A percentile compares a stretch with the other conserved stretches of the same genome.
These are phyloP conservation scores for Centella asiatica DNA, from an alignment of 129 eudicot species.

Conservation along the genomic window DNA sequence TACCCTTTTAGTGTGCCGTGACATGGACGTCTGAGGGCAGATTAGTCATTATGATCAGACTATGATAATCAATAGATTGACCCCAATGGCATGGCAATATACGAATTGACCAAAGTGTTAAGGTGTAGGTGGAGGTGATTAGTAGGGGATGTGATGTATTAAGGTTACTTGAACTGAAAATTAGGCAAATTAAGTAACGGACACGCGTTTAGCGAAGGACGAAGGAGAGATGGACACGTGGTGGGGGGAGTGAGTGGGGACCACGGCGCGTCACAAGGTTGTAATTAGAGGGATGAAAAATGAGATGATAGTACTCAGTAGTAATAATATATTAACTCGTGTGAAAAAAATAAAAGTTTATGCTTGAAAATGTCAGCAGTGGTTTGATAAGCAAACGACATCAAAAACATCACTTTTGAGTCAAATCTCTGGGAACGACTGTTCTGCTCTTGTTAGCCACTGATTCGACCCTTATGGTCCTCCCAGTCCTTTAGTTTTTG, in stretches of 20 bases:
- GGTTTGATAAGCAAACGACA: constrained; percentile 13
- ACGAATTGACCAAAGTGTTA: too few relatives aligned
- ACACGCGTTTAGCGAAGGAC: constrained; percentile 4
- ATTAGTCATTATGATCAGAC: constrained; percentile 6
- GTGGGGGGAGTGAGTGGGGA: constrained; percentile 16
- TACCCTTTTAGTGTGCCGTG: neutral
- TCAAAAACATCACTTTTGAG: constrained; percentile 8
- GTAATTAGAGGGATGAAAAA: neutral
- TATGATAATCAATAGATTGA: neutral
- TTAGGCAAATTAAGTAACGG: constrained; percentile 30
- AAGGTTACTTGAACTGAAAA: constrained; percentile 17
- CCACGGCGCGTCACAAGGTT: constrained; percentile 18
- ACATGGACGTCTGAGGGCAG: neutral
- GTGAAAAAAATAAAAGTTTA: neutral
- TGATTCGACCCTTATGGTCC: neutral
- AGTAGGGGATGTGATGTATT: constrained; percentile 16
- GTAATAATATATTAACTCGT: neutral
- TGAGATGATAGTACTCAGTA: neutral
- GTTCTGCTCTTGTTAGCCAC: constrained; percentile 8
- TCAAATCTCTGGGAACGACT: constrained; percentile 3
- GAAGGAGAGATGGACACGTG: constrained; percentile 25
- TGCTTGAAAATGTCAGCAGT: constrained; percentile 13
- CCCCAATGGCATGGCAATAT: neutral
- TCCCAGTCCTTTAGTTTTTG: too few relatives aligned
- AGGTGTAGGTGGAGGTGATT: constrained; percentile 1